Evolutionary conservation across 805 yeast genomes (phyloP).

Genomic region (Saccharomycopsis oosterbeekiorum): DNA sequence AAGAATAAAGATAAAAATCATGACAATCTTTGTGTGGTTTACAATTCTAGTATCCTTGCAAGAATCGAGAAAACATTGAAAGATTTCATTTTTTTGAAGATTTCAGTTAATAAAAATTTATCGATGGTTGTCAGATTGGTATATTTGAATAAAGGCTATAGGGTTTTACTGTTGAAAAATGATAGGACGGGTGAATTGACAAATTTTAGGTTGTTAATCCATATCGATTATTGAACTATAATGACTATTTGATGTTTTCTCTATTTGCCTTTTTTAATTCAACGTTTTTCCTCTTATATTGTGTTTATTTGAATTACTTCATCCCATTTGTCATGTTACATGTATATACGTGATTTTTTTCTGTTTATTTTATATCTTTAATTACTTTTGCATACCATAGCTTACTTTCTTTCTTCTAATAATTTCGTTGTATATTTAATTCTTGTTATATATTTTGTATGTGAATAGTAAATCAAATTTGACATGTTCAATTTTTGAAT

Average conservation of each 20-base stretch:
- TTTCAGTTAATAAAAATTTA: slow-evolving; percentile 36
- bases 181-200: slow-evolving; percentile 65
- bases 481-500: not conserved
- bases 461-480: not conserved
- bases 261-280: not conserved
- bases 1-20: not conserved
- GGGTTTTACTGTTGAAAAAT: slow-evolving; percentile 74
- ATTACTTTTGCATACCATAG: not conserved
- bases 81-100: slow-evolving; percentile 47
- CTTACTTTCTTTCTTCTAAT: no score
- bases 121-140: slow-evolving; percentile 43
- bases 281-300: not conserved
- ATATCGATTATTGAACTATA: slow-evolving; percentile 18
- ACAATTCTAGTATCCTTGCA: slow-evolving; percentile 53
- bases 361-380: not conserved
- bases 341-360: not conserved
- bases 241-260: no score
- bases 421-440: not conserved
- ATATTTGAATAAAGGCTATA: slow-evolving; percentile 66
- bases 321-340: not conserved
- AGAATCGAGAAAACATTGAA: slow-evolving; percentile 27
- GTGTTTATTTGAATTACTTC: not conserved
- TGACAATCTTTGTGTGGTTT: slow-evolving; percentile 47
- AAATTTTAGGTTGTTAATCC: slow-evolving; percentile 40
- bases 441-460: not conserved